Evolutionary conservation across 2,329 filamentous ascomycete genomes (phyloP).

Genomic region (Epichloe typhina): DNA sequence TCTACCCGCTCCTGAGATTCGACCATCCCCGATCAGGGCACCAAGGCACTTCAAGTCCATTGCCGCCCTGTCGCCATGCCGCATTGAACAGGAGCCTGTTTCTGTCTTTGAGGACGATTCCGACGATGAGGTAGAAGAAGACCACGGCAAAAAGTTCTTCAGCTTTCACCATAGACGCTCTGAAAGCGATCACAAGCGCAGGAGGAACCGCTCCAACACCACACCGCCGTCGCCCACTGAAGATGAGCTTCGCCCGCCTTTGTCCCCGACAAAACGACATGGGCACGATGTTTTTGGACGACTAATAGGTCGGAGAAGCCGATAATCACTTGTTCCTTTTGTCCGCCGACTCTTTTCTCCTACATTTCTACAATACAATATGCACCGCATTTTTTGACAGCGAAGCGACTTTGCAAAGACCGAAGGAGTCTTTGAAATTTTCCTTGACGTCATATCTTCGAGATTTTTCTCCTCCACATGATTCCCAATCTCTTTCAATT

Average conservation of each 20-base stretch:
- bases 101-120: constrained; percentile 38
- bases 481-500: neutral
- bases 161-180: constrained; percentile 29
- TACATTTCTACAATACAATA: neutral
- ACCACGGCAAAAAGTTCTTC: constrained; percentile 19
- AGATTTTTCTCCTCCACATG: too few relatives aligned
- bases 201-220: neutral
- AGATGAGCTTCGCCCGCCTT: neutral
- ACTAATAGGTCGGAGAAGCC: constrained; percentile 22
- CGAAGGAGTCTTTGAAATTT: neutral
- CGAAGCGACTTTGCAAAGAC: neutral
- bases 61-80: constrained; percentile 9
- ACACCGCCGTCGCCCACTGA: neutral
- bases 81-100: constrained; percentile 15
- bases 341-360: neutral
- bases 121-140: constrained; percentile 23
- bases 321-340: neutral
- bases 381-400: neutral
- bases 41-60: constrained; percentile 17
- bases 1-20: constrained; percentile 8
- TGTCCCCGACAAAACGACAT: constrained; percentile 13
- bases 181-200: constrained; percentile 18
- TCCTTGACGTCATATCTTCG: too few relatives aligned
- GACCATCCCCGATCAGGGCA: constrained; percentile 8
- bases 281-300: constrained; percentile 23